Evolutionary conservation across 2,329 filamentous ascomycete genomes (phyloP).

Genomic region (Leptoxyphium fumago): DNA sequence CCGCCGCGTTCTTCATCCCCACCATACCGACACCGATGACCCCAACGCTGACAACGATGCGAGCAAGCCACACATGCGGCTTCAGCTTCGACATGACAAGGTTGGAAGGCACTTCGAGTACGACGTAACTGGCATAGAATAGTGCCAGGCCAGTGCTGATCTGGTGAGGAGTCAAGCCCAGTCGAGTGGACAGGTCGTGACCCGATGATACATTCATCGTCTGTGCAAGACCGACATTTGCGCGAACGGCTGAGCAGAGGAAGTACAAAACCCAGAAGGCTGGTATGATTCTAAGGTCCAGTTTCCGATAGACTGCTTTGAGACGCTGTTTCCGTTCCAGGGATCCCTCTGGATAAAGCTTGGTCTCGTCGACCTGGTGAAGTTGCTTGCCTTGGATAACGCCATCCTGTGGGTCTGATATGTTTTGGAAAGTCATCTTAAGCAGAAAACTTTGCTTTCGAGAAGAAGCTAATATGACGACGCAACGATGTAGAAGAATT

Average conservation of each 20-base stretch:
- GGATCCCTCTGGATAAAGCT: not conserved
- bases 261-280: slow-evolving; percentile 89
- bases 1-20: slow-evolving; percentile 69
- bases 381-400: not conserved
- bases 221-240: slow-evolving; percentile 85
- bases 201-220: slow-evolving; percentile 65
- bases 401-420: not conserved
- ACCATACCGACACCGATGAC: slow-evolving; percentile 73
- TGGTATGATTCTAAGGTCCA: slow-evolving; percentile 22
- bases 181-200: slow-evolving; percentile 60
- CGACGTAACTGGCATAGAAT: slow-evolving; percentile 84
- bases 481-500: too few species aligned
- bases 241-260: slow-evolving; percentile 78
- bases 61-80: slow-evolving; percentile 80
- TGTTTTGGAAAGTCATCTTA: too few species aligned
- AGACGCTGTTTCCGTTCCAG: slow-evolving; percentile 2
- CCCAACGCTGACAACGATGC: slow-evolving; percentile 78
- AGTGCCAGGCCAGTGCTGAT: slow-evolving; percentile 72
- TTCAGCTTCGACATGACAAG: slow-evolving; percentile 75
- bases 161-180: slow-evolving; percentile 58
- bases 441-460: too few species aligned
- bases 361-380: not conserved
- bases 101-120: slow-evolving; percentile 82
- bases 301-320: slow-evolving; percentile 10
- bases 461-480: too few species aligned